Percentiles rank a stretch among this genome's conserved stretches.
phyloP scores from a whole-genome alignment of 805 yeast species.

The Cyberlindnera xylosilytica region DNA sequence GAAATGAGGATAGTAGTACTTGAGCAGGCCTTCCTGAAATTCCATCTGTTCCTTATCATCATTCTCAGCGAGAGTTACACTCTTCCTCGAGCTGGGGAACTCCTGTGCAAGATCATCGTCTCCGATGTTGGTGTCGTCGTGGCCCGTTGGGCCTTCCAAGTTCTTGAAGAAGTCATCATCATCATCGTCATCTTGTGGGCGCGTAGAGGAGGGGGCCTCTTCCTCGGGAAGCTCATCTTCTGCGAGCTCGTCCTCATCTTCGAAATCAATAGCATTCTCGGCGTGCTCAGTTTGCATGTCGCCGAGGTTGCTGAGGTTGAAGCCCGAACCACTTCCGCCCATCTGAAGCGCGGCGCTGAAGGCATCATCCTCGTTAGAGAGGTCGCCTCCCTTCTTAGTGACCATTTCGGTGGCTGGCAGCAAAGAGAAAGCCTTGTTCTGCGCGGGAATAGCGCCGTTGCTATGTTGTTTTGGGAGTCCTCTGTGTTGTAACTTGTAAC shows the following conservation, averaged over 20 bases:
- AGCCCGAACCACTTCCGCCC: conserved; percentile 27
- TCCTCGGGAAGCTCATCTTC: conserved; percentile 66
- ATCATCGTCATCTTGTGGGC: conserved; percentile 20
- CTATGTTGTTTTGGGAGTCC: too few relatives aligned
- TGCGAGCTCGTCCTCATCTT: conserved; percentile 91
- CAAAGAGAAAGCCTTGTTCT: too few relatives aligned
- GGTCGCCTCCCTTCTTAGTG: conserved; percentile 15
- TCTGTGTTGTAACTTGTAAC: too few relatives aligned
- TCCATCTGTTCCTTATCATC: conserved; percentile 13
- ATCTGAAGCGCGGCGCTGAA: conserved; percentile 36
- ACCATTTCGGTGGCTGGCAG: too few relatives aligned
- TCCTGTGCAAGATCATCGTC: conserved; percentile 6
- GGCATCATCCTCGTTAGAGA: conserved; percentile 38
- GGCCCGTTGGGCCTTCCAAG: conserved; percentile 34
- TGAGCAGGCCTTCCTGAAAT: conserved; percentile 34
- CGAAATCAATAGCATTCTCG: conserved; percentile 90
- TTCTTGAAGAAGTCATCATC: conserved; percentile 38
- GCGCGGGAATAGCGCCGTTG: too few relatives aligned
- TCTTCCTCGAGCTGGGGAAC: neutral
- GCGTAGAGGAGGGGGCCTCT: conserved; percentile 11
- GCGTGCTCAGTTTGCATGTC: conserved; percentile 57
- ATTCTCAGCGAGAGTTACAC: neutral
- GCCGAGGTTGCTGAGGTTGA: conserved; percentile 20
- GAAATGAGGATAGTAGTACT: conserved; percentile 62
- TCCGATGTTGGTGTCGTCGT: neutral